Base-by-base conservation (phyloP, 345 rosid genomes). In the Citrus cavaleriei region DNA sequence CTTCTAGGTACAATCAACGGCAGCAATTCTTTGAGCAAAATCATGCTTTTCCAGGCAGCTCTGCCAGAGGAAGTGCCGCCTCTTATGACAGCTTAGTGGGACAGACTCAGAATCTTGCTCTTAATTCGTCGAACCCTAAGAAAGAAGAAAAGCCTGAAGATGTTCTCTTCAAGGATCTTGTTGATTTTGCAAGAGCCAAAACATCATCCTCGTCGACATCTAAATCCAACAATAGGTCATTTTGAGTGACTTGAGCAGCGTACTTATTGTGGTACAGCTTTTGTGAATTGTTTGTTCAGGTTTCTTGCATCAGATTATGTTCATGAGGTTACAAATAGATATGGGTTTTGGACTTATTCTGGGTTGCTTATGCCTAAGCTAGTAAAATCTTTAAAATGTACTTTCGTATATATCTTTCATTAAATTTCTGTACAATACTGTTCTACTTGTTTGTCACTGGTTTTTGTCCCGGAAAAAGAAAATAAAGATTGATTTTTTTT, bases 141-240 rank as follows among this genome's bases (percentile, higher is more conserved):
- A 90, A 88, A 80, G 86, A 92, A 80, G 88, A 77, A 51, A 91
- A 90, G 83, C 92, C 91, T 40, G 98, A 96, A 82, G 98, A 92
- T 80, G 92, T 84, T 60, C 94, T 96, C 73, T 94, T 96, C 88
- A 90, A 93, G 84, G 99, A 94, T 84, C 87, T 96, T 63, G 85
- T 96, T 58, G 99, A 94, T 81, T 92, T 94, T 81, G 93, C 97
- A 0, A 96, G 87, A 87, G 85, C 95, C 84, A 96, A 94, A 88
- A 84, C 98, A 13, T 90, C 97, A 1, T 82, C 97, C 49, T 77
- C 96, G 14, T 37, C 78, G 0, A 94, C 97, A 3, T 82, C 97
- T 49, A 70, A 95, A 30, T 38, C 78, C 6, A 96, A 92, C 77
- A 88, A 85, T 78, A 89, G 90, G 73, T 91, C 98, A 42, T 89